Evolutionary conservation across 1,284 basidiomycete species (phyloP), one percentile per base, ranked within the genome.

Genomic region (Sparassis latifolia): DNA sequence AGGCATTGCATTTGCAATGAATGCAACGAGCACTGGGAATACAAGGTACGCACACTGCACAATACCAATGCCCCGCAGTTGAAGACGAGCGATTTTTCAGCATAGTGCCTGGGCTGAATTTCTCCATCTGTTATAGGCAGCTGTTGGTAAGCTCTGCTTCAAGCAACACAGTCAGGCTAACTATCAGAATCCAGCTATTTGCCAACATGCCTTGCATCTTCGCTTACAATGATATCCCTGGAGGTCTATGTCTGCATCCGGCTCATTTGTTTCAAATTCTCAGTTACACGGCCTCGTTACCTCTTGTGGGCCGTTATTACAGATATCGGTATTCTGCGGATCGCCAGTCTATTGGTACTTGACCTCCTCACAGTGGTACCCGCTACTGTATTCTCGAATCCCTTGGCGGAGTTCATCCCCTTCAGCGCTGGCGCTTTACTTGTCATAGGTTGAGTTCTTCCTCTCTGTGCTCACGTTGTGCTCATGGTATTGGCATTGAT

Each of bases 311-410:
- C 20, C 20, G 20, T 20, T 20, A 20, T 20, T 20, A 20, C 20
- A 20, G 20, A 20, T 20, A 20, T 20, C 20, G 20, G 20, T 20
- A 20, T 20, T 20, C 20, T 20, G 20, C 20, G 20, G 20, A 66
- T 66, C 2, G 44, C 69, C 30, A 72, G 76, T 42, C 65, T 80
- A 7, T 47, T 80, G 29, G 51, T 76, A 5, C 65, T 79, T 4
- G 77, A 80, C 42, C 45, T 77, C 5, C 55, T 78, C 31, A 73
- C 70, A 2, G 53, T 77, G 31, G 72, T 72, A 3, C 76, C 78
- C 12, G 66, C 66, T 30, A 66, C 69, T 2, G 62, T 66, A 2
- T 56, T 60, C 37, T 72, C 71, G 27, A 72, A 65, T 43, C 57
- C 71, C 6, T 48, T 78, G 3, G 74, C 68, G 0, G 72, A 79